Conservation (phyloP, 257 asterid genomes). For the Solanum pimpinellifolium region DNA sequence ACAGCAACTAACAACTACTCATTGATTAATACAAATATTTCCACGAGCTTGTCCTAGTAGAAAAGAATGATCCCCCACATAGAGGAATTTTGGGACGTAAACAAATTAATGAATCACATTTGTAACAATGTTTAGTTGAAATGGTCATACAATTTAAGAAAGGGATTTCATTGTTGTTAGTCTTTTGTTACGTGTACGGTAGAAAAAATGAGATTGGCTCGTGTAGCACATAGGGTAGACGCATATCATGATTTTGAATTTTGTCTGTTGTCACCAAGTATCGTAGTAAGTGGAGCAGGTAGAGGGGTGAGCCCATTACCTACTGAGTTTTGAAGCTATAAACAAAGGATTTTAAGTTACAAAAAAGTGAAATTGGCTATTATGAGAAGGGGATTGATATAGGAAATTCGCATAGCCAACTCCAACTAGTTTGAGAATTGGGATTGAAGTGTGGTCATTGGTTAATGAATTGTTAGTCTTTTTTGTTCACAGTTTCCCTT, state of each 20-base stretch:
- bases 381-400: not conserved
- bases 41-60: not conserved
- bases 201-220: not conserved
- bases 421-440: not conserved
- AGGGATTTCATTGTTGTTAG: not conserved
- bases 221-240: not conserved
- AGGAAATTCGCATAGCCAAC: not conserved
- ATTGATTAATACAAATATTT: not conserved
- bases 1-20: not conserved
- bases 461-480: not conserved
- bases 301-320: not conserved
- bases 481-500: not conserved
- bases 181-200: not conserved
- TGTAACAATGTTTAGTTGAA: not conserved
- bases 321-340: not conserved
- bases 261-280: not conserved
- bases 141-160: not conserved
- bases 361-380: not conserved
- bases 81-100: not conserved
- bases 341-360: not conserved
- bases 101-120: not conserved
- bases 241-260: not conserved
- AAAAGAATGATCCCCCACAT: not conserved
- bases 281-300: not conserved
- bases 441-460: not conserved